Percentiles rank a stretch among this genome's conserved stretches.
phyloP scores from a whole-genome alignment of 1,139 yeast genomes.

The Sugiyamaella castrensis region DNA sequence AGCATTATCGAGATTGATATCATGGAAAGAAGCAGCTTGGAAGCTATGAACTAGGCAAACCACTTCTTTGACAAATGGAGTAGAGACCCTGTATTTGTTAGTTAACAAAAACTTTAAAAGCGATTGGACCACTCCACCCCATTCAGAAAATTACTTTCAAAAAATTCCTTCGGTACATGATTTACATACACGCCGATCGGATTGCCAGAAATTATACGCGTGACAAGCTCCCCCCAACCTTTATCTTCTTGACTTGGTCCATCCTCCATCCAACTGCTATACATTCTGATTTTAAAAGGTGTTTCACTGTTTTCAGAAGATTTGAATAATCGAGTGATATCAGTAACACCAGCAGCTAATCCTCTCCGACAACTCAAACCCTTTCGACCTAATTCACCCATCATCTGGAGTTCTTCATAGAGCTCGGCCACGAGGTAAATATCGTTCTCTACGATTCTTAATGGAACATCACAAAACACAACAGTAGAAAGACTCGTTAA shows the following conservation, averaged over 20 bases:
- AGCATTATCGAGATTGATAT: conserved; percentile 43
- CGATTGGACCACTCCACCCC: not conserved
- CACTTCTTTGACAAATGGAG: conserved; percentile 75
- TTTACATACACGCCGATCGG: conserved; percentile 56
- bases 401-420: conserved; percentile 31
- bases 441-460: conserved; percentile 40
- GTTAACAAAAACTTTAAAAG: conserved; percentile 1
- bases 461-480: conserved; percentile 71
- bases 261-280: conserved; percentile 53
- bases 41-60: conserved; percentile 73
- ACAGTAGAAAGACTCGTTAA: conserved; percentile 74
- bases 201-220: conserved; percentile 74
- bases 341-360: conserved; percentile 85
- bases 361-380: conserved; percentile 51
- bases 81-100: conserved; percentile 44
- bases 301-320: conserved; percentile 48
- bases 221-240: conserved; percentile 90
- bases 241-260: conserved; percentile 45
- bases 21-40: conserved; percentile 49
- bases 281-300: conserved; percentile 59
- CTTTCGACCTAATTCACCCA: not conserved
- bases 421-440: conserved; percentile 35
- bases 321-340: conserved; percentile 75
- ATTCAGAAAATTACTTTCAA: not conserved
- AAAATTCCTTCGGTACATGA: not conserved